Percentiles rank a stretch among this genome's conserved stretches.
Evolutionary conservation across 169 alveolate species (phyloP).

Genomic region (Plasmodium cynomolgi): DNA sequence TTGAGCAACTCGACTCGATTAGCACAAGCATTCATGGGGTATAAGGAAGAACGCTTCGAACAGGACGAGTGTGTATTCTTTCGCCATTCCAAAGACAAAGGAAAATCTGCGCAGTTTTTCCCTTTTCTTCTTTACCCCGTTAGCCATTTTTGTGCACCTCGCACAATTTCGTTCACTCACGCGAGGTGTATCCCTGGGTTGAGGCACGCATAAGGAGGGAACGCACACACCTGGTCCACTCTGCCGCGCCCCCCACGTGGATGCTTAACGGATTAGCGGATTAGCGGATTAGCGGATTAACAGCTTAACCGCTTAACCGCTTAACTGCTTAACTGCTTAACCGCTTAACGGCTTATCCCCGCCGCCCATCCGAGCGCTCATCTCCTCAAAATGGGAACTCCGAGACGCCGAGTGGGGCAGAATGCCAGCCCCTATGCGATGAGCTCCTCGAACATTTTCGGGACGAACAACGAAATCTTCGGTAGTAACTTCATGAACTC

Average conservation of each 20-base stretch:
- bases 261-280: neutral
- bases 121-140: neutral
- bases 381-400: conserved; percentile 42
- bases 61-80: neutral
- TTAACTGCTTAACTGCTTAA: too few relatives aligned
- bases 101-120: neutral
- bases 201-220: neutral
- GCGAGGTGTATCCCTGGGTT: neutral
- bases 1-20: neutral
- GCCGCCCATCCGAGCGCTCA: neutral
- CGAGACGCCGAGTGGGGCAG: conserved; percentile 58
- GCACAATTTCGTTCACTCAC: too few relatives aligned
- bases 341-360: neutral
- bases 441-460: conserved; percentile 64
- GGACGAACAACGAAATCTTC: conserved; percentile 43
- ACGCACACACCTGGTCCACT: neutral
- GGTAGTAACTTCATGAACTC: conserved; percentile 69
- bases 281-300: neutral
- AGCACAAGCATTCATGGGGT: neutral
- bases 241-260: neutral
- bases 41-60: neutral
- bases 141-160: neutral
- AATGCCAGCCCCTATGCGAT: conserved; percentile 38
- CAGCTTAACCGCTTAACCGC: too few relatives aligned
- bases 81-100: neutral